Percentiles rank a stretch among this genome's conserved stretches.
Conservation (phyloP, 23 red algal genomes). For the Gracilariopsis chorda region DNA sequence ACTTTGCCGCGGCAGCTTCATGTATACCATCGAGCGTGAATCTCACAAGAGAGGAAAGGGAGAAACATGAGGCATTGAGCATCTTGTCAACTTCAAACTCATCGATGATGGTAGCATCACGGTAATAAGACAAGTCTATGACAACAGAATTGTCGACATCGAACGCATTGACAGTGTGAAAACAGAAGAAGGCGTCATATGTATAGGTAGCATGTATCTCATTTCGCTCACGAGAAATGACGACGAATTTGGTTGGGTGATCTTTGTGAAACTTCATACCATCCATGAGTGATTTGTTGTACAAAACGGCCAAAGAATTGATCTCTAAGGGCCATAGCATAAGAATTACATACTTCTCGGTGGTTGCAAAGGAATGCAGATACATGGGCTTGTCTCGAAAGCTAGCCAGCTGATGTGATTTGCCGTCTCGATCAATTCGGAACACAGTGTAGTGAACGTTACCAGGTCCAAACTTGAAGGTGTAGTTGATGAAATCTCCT, state of each 20-base stretch:
- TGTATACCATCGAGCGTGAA: slow-evolving; percentile 10
- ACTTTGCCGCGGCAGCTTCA: not conserved
- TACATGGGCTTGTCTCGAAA: slow-evolving; percentile 18
- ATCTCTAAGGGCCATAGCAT: slow-evolving; percentile 32
- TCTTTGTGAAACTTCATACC: slow-evolving; percentile 30
- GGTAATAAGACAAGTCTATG: slow-evolving; percentile 46
- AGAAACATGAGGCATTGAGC: not conserved
- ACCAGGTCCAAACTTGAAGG: not conserved
- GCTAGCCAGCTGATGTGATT: not conserved
- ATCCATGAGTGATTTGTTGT: slow-evolving; percentile 21
- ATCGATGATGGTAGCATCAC: slow-evolving; percentile 34
- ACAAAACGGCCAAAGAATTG: slow-evolving; percentile 8
- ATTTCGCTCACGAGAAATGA: slow-evolving; percentile 17
- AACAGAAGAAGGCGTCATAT: slow-evolving; percentile 36
- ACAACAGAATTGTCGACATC: slow-evolving; percentile 21
- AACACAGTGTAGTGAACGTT: slow-evolving; percentile 35
- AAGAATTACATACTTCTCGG: slow-evolving; percentile 51
- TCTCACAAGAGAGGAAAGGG: not conserved
- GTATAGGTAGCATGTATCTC: slow-evolving; percentile 45
- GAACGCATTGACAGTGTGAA: slow-evolving; percentile 65
- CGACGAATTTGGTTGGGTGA: not conserved
- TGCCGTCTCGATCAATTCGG: not conserved
- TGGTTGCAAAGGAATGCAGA: slow-evolving; percentile 39
- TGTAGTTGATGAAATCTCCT: slow-evolving; percentile 54
- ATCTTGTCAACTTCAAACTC: slow-evolving; percentile 48